Evolutionary conservation across 1,284 basidiomycete genomes (phyloP).

Genomic region (Caloboletus firmus): DNA sequence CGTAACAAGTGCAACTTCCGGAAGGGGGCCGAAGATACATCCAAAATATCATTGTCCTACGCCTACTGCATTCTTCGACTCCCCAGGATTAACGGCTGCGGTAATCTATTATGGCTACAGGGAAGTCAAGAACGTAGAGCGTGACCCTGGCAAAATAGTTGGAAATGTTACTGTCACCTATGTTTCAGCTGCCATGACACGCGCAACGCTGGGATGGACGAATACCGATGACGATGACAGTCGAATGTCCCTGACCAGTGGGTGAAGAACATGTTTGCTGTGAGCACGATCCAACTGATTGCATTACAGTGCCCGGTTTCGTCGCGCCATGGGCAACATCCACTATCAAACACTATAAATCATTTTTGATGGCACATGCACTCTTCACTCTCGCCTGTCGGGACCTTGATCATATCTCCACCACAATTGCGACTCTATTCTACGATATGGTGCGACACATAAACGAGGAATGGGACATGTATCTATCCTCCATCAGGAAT

Average conservation of each 20-base stretch:
- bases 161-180: neutral
- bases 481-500: conserved; percentile 7
- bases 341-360: conserved; percentile 1
- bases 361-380: conserved; percentile 11
- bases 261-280: neutral
- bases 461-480: conserved; percentile 12
- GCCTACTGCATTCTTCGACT: neutral
- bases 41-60: neutral
- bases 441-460: conserved; percentile 12
- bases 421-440: conserved; percentile 2
- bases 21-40: neutral
- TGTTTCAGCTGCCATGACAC: neutral
- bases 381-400: conserved; percentile 13
- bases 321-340: conserved; percentile 7
- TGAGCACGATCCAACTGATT: neutral
- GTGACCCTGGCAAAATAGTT: neutral
- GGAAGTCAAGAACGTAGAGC: conserved; percentile 3
- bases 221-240: neutral
- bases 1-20: conserved; percentile 14
- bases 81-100: neutral
- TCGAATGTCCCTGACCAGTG: neutral
- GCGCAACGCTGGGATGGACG: neutral
- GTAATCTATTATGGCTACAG: neutral
- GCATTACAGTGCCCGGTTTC: neutral
- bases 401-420: conserved; percentile 2